Conservation (phyloP, 73 alveolate genomes). For the Loxodes magnus region DNA sequence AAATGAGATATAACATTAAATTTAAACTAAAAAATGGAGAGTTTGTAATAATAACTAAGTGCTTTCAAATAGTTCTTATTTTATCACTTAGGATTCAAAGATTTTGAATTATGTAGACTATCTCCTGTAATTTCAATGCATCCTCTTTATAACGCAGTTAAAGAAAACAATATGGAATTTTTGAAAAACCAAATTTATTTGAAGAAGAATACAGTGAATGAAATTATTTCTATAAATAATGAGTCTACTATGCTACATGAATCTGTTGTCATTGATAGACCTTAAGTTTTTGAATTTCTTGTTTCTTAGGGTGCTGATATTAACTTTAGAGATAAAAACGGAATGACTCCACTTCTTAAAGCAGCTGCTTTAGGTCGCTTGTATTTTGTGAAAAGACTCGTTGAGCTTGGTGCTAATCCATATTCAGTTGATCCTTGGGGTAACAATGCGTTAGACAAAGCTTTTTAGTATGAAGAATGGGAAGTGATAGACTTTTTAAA, state of each 20-base stretch:
- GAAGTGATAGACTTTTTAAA: slow-evolving; percentile 7
- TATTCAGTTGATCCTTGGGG: slow-evolving; percentile 44
- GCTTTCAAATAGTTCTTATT: too few species aligned
- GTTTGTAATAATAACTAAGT: too few species aligned
- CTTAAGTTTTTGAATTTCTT: slow-evolving; percentile 24
- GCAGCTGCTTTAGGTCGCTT: slow-evolving; percentile 43
- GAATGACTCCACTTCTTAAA: slow-evolving; percentile 42
- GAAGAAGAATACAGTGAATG: too few species aligned
- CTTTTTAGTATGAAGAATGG: slow-evolving; percentile 23
- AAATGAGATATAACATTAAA: too few species aligned
- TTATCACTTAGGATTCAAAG: too few species aligned
- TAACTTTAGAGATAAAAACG: slow-evolving; percentile 36
- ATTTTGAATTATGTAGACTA: too few species aligned
- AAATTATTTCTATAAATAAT: neutral
- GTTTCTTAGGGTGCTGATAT: slow-evolving; percentile 29
- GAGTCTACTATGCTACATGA: slow-evolving; percentile 37
- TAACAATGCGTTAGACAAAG: slow-evolving; percentile 32
- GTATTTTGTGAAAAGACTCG: slow-evolving; percentile 22
- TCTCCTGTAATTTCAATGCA: too few species aligned
- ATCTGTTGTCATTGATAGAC: slow-evolving; percentile 28
- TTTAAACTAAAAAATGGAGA: too few species aligned
- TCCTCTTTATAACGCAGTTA: too few species aligned
- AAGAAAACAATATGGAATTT: too few species aligned
- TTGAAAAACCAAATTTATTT: too few species aligned
- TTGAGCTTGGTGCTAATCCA: slow-evolving; percentile 42